Evolutionary conservation across 306 rosid genomes (phyloP).

Genomic region (Lathyrus tuberosus): DNA sequence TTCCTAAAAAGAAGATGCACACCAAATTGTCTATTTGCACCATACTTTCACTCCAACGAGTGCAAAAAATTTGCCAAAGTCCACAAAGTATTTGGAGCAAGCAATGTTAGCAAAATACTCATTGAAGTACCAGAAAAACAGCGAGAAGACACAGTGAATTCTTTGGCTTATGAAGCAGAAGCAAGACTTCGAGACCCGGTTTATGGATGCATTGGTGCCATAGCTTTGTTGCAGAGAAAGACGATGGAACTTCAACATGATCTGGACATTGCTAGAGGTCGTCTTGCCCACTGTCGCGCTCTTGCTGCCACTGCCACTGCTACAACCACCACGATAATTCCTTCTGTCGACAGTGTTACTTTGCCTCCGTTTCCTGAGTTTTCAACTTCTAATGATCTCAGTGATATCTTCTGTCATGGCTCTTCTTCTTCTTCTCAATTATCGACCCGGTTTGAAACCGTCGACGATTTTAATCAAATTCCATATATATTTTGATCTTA

Average conservation of each 20-base stretch:
- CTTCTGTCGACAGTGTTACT: conserved; percentile 31
- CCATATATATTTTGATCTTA: conserved; percentile 56
- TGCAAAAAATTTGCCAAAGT: conserved; percentile 80
- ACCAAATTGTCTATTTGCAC: conserved; percentile 84
- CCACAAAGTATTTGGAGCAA: conserved; percentile 95
- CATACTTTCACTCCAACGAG: conserved; percentile 81
- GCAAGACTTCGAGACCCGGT: conserved; percentile 87
- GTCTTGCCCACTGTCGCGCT: conserved; percentile 64
- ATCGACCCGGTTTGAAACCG: conserved; percentile 46
- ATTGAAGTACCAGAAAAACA: conserved; percentile 79
- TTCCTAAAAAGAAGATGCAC: conserved; percentile 77
- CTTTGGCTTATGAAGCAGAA: conserved; percentile 85
- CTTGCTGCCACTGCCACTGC: conserved; percentile 27
- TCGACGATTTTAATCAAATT: conserved; percentile 59
- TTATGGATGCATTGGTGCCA: conserved; percentile 95
- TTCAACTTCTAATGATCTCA: conserved; percentile 51
- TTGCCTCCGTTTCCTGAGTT: conserved; percentile 52
- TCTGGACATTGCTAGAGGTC: conserved; percentile 78
- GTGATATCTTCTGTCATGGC: conserved; percentile 47
- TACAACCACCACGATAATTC: not conserved
- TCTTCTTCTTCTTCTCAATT: conserved; percentile 49
- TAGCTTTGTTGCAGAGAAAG: conserved; percentile 68
- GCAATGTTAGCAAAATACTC: conserved; percentile 94
- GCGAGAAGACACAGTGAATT: conserved; percentile 81
- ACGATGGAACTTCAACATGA: conserved; percentile 82